These are phyloP conservation scores for Abortiporus biennis DNA, from an alignment of 1,284 basidiomycete genomes.

Conservation along the genomic window DNA sequence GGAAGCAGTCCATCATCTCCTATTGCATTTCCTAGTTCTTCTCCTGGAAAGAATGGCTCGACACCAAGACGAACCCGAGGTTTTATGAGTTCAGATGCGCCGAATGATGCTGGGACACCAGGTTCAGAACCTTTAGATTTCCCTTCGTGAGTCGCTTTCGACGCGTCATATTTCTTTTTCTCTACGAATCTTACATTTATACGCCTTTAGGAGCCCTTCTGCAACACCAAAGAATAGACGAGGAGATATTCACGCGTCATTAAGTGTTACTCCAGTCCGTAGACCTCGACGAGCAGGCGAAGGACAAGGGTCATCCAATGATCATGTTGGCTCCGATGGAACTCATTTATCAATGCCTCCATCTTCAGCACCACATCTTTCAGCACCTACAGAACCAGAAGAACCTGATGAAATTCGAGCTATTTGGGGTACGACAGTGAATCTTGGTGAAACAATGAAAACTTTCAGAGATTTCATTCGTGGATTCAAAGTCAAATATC, in stretches of 20 bases:
- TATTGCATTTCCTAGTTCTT: conserved; percentile 69
- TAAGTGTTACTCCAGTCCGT: conserved; percentile 55
- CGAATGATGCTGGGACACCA: conserved; percentile 23
- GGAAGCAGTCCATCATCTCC: conserved; percentile 54
- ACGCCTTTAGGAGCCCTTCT: conserved; percentile 23
- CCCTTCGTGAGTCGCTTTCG: conserved; percentile 41
- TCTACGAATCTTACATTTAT: neutral
- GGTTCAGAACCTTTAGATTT: conserved; percentile 62
- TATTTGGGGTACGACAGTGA: conserved; percentile 97
- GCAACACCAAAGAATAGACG: conserved; percentile 64
- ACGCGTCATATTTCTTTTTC: conserved; percentile 7
- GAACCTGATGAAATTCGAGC: conserved; percentile 80
- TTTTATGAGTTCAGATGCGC: conserved; percentile 25
- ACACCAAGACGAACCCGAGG: too few relatives aligned
- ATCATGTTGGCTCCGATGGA: conserved; percentile 51
- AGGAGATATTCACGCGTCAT: conserved; percentile 80
- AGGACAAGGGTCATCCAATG: conserved; percentile 12
- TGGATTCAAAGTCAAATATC: conserved; percentile 93
- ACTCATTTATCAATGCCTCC: conserved; percentile 49
- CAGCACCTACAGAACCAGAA: conserved; percentile 50
- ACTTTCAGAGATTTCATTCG: conserved; percentile 85
- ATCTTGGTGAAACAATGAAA: conserved; percentile 87
- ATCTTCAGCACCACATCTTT: conserved; percentile 59
- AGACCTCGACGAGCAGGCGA: conserved; percentile 26
- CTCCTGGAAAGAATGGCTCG: conserved; percentile 36